Base-by-base conservation (phyloP, 805 yeast genomes). In the Lipomyces sp. region DNA sequence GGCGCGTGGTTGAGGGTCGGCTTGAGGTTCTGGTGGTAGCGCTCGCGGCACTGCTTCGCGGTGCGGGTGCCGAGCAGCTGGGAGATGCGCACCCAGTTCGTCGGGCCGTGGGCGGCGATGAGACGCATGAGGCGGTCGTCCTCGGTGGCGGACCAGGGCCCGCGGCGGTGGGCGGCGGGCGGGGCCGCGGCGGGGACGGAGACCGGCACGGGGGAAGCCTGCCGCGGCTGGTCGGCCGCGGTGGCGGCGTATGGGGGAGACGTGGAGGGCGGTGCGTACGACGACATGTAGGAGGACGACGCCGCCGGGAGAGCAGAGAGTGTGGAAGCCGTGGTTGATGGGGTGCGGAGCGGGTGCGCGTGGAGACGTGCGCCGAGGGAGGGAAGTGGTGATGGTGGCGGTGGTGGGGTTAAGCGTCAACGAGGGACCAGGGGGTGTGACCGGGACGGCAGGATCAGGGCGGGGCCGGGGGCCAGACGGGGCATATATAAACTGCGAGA, bases 101-200 rank as follows among this genome's bases (percentile, higher is more conserved):
- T 77, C 8, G 95, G 88, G 4, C 95, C 95, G 65, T 79, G 82
- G 22, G 79, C 67, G 36, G 78, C 70, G 35, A 88, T 86, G 22
- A 88, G 74, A 21, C 82, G 84, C 64, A 88, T 68, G 42, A 88
- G 75, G 60, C 78, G 77, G 57, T 76, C 78, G 67, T 88, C 96
- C 62, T 88, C 96, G 23, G 82, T 83, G 0, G 89, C 83, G 4
- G 93, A 80, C 96, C 96, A 88, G 0, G 95, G 95, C 1, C 96
- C 96, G 41, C 59, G 51, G 14, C 58, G 50, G 26, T 55, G 58
- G 21, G 44, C 24, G n/a, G 39, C 19, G 33, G 18, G 14, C 31
- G 29, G 4, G 28, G 31, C 47, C 29, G 47, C 21, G 21, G 32
- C 36, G 21, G 21, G 21, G n/a, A 19, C 22, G 41, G 18, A 18